These are phyloP conservation scores for Trichoderma sp. DNA, from an alignment of 2,329 filamentous ascomycete species.

Conservation along the genomic window DNA sequence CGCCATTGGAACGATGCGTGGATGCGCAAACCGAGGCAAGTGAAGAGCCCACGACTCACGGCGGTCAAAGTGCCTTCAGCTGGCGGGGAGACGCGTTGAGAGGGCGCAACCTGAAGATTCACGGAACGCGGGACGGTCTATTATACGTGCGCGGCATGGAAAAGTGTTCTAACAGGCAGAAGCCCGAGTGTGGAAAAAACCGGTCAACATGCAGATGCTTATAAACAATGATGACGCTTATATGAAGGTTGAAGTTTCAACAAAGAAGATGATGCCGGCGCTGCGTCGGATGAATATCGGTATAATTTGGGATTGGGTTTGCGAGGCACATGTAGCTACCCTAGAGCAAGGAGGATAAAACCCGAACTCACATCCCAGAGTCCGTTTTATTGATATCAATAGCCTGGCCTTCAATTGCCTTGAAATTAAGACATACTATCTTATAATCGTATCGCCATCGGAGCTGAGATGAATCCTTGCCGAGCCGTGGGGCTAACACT, in stretches of 20 bases:
- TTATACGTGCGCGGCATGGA: neutral
- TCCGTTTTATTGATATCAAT: neutral
- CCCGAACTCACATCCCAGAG: neutral
- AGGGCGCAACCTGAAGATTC: neutral
- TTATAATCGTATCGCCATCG: neutral
- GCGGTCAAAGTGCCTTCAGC: neutral
- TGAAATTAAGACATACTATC: neutral
- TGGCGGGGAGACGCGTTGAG: neutral
- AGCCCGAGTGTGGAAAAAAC: neutral
- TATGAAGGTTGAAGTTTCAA: neutral
- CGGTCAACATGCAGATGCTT: neutral
- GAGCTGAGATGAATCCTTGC: neutral
- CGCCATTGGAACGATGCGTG: constrained; percentile 30
- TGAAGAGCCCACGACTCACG: neutral
- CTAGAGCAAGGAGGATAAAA: neutral
- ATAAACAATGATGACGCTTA: neutral
- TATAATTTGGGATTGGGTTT: neutral
- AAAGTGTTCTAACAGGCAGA: neutral
- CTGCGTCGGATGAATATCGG: neutral
- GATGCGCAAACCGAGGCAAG: neutral
- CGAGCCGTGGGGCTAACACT: too few relatives aligned
- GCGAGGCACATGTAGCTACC: neutral
- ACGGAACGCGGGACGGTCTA: neutral
- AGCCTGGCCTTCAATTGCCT: neutral
- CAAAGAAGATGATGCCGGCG: neutral